Conservation (phyloP, 352 stramenopile genomes). For the Globisporangium emineosum region DNA sequence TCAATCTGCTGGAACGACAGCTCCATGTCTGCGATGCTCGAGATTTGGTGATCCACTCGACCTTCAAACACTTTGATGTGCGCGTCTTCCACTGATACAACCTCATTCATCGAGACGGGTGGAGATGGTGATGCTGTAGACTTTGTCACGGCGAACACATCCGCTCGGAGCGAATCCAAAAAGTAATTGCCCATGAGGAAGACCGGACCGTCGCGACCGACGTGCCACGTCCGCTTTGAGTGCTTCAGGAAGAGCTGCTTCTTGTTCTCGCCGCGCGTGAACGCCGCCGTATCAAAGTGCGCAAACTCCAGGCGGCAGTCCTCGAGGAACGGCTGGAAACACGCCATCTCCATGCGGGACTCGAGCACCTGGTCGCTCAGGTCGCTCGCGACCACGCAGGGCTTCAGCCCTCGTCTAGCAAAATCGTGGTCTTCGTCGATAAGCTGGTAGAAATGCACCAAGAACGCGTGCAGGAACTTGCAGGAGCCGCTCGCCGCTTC, state of each 20-base stretch:
- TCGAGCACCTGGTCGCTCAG: slow-evolving; percentile 69
- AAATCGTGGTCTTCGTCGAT: slow-evolving; percentile 25
- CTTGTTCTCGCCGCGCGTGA: slow-evolving; percentile 25
- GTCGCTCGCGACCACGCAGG: slow-evolving; percentile 66
- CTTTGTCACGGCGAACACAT: slow-evolving; percentile 54
- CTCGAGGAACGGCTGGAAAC: slow-evolving; percentile 48
- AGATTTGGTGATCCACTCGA: slow-evolving; percentile 36
- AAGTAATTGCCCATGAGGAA: slow-evolving; percentile 87
- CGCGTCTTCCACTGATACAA: not conserved
- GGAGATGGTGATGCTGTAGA: not conserved
- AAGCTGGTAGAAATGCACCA: slow-evolving; percentile 61
- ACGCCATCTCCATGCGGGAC: slow-evolving; percentile 54
- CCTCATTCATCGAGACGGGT: not conserved
- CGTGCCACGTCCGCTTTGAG: slow-evolving; percentile 27
- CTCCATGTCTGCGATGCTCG: slow-evolving; percentile 50
- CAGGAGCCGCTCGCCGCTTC: slow-evolving; percentile 79
- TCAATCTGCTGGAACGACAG: slow-evolving; percentile 32
- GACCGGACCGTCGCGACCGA: slow-evolving; percentile 48
- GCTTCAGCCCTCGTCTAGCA: slow-evolving; percentile 29
- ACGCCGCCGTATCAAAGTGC: slow-evolving; percentile 55
- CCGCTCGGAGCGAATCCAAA: slow-evolving; percentile 66
- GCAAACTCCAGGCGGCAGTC: slow-evolving; percentile 61
- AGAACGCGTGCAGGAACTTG: slow-evolving; percentile 76
- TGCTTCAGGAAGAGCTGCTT: slow-evolving; percentile 35
- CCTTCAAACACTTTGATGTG: slow-evolving; percentile 34